phyloP scores from a whole-genome alignment of 2,329 filamentous ascomycete genomes.

The Fusarium caatingaense region DNA sequence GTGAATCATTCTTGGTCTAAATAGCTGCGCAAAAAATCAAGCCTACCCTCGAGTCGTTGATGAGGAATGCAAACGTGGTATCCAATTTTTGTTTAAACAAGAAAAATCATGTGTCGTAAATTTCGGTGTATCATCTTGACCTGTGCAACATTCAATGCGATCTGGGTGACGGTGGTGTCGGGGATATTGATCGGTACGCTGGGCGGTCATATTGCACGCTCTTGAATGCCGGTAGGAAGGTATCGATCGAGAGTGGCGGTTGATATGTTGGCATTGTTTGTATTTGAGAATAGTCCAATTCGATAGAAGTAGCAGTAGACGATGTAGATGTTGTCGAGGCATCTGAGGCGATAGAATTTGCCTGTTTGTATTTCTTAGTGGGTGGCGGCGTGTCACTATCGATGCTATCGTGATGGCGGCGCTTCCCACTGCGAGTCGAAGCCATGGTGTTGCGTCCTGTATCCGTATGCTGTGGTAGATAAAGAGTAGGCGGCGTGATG shows the following conservation, averaged over 20 bases:
- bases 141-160: slow-evolving; percentile 30
- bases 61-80: slow-evolving; percentile 34
- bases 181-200: slow-evolving; percentile 40
- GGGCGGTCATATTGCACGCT: slow-evolving; percentile 40
- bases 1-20: slow-evolving; percentile 32
- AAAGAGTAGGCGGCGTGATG: slow-evolving; percentile 19
- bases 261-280: slow-evolving; percentile 13
- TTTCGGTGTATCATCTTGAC: slow-evolving; percentile 4
- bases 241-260: slow-evolving; percentile 33
- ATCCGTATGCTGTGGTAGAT: slow-evolving; percentile 21
- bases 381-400: slow-evolving; percentile 38
- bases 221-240: slow-evolving; percentile 38
- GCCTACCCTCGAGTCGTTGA: slow-evolving; percentile 18
- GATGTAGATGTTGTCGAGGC: slow-evolving; percentile 37
- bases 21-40: slow-evolving; percentile 17
- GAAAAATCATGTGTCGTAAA: slow-evolving; percentile 20
- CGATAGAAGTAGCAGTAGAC: slow-evolving; percentile 28
- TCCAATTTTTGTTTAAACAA: slow-evolving; percentile 25
- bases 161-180: slow-evolving; percentile 43
- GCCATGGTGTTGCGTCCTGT: slow-evolving; percentile 30
- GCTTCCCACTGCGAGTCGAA: slow-evolving; percentile 38
- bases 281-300: slow-evolving; percentile 23
- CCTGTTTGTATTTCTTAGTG: slow-evolving; percentile 44
- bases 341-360: slow-evolving; percentile 42
- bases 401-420: slow-evolving; percentile 37